Conservation (phyloP, 2,329 filamentous ascomycete genomes). For the Pseudocercospora fijiensis region DNA sequence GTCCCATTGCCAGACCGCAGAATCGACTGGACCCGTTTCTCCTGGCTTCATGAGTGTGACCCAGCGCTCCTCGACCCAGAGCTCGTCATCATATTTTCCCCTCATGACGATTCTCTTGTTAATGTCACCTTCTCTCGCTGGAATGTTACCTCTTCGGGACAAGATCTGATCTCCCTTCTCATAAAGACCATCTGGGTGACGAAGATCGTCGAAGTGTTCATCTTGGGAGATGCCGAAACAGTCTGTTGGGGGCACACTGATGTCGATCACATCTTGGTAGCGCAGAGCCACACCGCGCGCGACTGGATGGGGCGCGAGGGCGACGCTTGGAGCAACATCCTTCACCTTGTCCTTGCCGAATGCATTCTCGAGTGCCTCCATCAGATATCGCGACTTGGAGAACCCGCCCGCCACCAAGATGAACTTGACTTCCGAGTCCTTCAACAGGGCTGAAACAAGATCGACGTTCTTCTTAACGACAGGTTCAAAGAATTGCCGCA, state of each 20-base stretch:
- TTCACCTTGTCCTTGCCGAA: not conserved
- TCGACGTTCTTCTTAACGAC: slow-evolving; percentile 11
- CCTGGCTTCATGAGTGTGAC: not conserved
- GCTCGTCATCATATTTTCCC: not conserved
- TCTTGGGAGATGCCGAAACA: not conserved
- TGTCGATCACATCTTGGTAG: not conserved
- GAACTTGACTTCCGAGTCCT: not conserved
- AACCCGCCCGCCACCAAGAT: slow-evolving; percentile 12
- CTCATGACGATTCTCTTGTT: not conserved
- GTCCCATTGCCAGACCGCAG: not conserved
- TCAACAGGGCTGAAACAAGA: not conserved
- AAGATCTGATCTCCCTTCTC: not conserved
- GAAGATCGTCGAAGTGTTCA: not conserved
- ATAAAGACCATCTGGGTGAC: not conserved
- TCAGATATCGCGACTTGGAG: slow-evolving; percentile 7
- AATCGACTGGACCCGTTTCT: not conserved
- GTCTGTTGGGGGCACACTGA: not conserved
- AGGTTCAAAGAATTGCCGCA: slow-evolving; percentile 7
- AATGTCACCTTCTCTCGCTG: not conserved
- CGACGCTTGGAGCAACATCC: not conserved
- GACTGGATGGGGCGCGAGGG: not conserved
- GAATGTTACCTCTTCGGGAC: not conserved
- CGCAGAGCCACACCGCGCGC: not conserved
- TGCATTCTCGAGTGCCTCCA: not conserved
- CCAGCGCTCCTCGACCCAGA: not conserved